Conservation (phyloP, 345 rosid genomes). For the Carallia pectinifolia region DNA sequence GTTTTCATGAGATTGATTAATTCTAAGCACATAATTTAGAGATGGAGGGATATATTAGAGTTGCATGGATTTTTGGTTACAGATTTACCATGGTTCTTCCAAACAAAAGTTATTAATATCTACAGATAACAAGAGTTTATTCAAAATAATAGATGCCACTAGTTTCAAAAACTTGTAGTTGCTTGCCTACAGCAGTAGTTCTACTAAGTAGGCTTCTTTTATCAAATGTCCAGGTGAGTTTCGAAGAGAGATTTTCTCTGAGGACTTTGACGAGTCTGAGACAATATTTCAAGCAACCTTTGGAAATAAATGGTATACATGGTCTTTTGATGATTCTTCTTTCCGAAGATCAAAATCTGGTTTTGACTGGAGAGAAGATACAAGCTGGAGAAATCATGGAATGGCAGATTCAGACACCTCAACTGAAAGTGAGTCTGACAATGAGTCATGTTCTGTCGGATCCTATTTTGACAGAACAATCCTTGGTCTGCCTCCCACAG, state of each 20-base stretch:
- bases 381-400: constrained; percentile 41
- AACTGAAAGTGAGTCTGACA: constrained; percentile 44
- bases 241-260: constrained; percentile 40
- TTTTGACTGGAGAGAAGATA: constrained; percentile 58
- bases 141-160: too few relatives aligned
- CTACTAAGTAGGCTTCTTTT: background rate
- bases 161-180: too few relatives aligned
- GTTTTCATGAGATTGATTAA: too few relatives aligned
- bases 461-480: constrained; percentile 56
- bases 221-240: constrained; percentile 39
- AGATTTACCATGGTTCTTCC: too few relatives aligned
- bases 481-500: constrained; percentile 68
- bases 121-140: too few relatives aligned
- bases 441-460: constrained; percentile 40
- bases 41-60: too few relatives aligned
- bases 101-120: too few relatives aligned
- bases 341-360: constrained; percentile 37
- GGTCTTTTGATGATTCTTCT: constrained; percentile 41
- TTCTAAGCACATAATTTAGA: too few relatives aligned
- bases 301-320: constrained; percentile 52
- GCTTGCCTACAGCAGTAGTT: too few relatives aligned
- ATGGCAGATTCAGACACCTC: constrained; percentile 37
- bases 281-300: constrained; percentile 40
- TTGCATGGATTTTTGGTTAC: too few relatives aligned
- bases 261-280: constrained; percentile 47